Evolutionary conservation across 140 eudicot genomes (phyloP).

Genomic region (Senecio squalidus): DNA sequence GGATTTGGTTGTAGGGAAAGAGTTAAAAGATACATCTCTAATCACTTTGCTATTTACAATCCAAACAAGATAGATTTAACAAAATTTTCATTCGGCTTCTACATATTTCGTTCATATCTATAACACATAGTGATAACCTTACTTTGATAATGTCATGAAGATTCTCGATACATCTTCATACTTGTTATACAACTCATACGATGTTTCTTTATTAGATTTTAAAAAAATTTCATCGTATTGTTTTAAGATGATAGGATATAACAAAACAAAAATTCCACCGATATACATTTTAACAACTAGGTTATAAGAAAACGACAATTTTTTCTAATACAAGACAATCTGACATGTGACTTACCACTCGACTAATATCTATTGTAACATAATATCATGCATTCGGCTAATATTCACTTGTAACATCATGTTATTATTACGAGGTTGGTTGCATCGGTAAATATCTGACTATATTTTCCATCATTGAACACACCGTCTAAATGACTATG

Average conservation of each 20-base stretch:
- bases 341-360: too few relatives aligned
- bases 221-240: not conserved
- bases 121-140: slow-evolving; percentile 20
- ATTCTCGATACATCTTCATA: not conserved
- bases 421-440: slow-evolving; percentile 6
- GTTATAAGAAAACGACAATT: too few relatives aligned
- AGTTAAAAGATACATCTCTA: slow-evolving; percentile 4
- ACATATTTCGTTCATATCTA: slow-evolving; percentile 15
- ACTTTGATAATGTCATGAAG: slow-evolving; percentile 11
- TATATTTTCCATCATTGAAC: not conserved
- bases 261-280: too few relatives aligned
- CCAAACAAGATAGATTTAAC: slow-evolving; percentile 18
- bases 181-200: not conserved
- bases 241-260: not conserved
- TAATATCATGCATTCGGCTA: not conserved
- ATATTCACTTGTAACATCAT: not conserved
- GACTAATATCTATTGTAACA: not conserved
- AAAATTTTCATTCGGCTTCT: slow-evolving; percentile 7
- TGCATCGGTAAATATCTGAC: not conserved
- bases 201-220: not conserved
- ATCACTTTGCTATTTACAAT: slow-evolving; percentile 22
- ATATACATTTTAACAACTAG: too few relatives aligned
- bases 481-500: not conserved
- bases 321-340: too few relatives aligned
- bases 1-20: slow-evolving; percentile 22